Percentiles rank a stretch among this genome's conserved stretches.
Evolutionary conservation across 2,329 filamentous ascomycete species (phyloP).

Genomic region (Exserohilum turcica): DNA sequence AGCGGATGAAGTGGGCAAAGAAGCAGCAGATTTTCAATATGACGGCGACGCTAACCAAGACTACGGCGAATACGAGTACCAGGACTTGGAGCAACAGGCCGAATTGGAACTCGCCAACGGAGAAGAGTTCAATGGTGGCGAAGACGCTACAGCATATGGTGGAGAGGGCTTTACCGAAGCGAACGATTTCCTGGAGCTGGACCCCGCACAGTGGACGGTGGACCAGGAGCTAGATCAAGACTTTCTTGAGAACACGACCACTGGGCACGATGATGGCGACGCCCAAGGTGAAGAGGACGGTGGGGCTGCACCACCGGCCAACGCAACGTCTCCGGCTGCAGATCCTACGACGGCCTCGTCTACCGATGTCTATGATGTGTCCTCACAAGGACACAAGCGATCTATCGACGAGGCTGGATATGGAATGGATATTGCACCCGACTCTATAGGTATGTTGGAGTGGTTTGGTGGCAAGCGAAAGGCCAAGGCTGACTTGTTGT

Average conservation of each 20-base stretch:
- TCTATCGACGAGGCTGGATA: constrained; percentile 41
- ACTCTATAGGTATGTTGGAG: constrained; percentile 32
- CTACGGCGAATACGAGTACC: constrained; percentile 26
- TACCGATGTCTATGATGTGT: constrained; percentile 26
- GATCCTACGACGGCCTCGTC: constrained; percentile 33
- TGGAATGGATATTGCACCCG: constrained; percentile 32
- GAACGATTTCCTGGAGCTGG: constrained; percentile 28
- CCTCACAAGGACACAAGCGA: constrained; percentile 42
- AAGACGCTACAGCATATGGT: constrained; percentile 10
- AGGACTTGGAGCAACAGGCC: constrained; percentile 21
- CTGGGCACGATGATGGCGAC: constrained; percentile 18
- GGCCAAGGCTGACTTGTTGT: constrained; percentile 15
- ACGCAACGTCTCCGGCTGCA: constrained; percentile 36
- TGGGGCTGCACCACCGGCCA: constrained; percentile 28
- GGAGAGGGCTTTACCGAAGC: constrained; percentile 17
- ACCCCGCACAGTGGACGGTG: constrained; percentile 26
- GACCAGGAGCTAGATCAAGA: constrained; percentile 17
- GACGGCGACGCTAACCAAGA: constrained; percentile 34
- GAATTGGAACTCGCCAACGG: constrained; percentile 20
- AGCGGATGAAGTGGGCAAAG: constrained; percentile 18
- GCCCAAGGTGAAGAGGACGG: constrained; percentile 33
- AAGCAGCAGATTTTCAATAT: constrained; percentile 17
- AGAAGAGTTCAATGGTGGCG: constrained; percentile 13
- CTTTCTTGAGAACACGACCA: constrained; percentile 13
- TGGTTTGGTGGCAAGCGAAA: constrained; percentile 2